Evolutionary conservation across 1,139 yeast species (phyloP).

Genomic region (Debaryomyces singareniensis): DNA sequence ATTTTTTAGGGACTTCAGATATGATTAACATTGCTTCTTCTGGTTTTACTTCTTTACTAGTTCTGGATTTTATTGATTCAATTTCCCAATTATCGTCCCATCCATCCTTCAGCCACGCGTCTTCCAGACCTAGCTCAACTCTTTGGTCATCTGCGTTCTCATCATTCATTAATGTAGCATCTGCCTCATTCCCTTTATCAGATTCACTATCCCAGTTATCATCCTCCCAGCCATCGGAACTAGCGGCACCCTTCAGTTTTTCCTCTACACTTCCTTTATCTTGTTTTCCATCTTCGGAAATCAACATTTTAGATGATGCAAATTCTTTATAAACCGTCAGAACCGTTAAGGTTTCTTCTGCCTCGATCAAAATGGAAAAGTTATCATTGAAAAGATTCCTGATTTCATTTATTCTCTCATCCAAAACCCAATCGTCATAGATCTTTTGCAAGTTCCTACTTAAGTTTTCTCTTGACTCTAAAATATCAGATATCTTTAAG

Average conservation of each 20-base stretch:
- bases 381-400: slow-evolving; percentile 12
- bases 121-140: not conserved
- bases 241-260: too few species aligned
- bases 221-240: slow-evolving; percentile 9
- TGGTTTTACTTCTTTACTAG: too few species aligned
- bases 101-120: not conserved
- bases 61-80: slow-evolving; percentile 5
- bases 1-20: slow-evolving; percentile 15
- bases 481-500: slow-evolving; percentile 16
- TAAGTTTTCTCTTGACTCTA: slow-evolving; percentile 11
- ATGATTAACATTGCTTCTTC: too few species aligned
- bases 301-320: not conserved
- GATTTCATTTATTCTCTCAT: slow-evolving; percentile 19
- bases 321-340: not conserved
- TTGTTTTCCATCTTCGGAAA: slow-evolving; percentile 1
- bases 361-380: slow-evolving; percentile 5
- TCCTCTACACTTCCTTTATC: slow-evolving; percentile 3
- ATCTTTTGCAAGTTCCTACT: slow-evolving; percentile 21
- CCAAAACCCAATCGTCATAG: slow-evolving; percentile 25
- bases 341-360: too few species aligned
- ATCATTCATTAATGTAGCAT: slow-evolving; percentile 1
- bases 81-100: slow-evolving; percentile 13
- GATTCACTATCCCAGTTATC: slow-evolving; percentile 3
- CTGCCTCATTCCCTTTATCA: slow-evolving; percentile 4
- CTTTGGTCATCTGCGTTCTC: slow-evolving; percentile 4